Conservation (phyloP, 768 basidiomycete species). For the Serendipita vermifera region DNA sequence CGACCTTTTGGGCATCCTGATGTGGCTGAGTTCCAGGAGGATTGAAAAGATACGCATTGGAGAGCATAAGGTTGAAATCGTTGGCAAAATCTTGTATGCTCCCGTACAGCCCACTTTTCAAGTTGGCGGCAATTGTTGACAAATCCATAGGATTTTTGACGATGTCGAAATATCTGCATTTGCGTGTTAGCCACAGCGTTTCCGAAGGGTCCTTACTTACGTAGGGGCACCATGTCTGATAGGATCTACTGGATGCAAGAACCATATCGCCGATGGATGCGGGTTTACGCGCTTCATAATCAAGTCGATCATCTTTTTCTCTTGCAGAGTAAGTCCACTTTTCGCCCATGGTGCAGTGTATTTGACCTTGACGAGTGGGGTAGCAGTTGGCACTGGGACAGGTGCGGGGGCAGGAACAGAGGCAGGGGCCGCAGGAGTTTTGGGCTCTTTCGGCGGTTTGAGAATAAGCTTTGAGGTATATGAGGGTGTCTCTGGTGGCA, state of each 20-base stretch:
- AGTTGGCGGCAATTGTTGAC: conserved; percentile 72
- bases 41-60: conserved; percentile 83
- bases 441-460: too few species aligned
- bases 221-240: conserved; percentile 80
- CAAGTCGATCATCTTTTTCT: conserved; percentile 7
- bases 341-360: background rate
- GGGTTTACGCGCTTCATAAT: conserved; percentile 61
- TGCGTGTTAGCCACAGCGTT: background rate
- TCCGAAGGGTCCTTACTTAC: conserved; percentile 31
- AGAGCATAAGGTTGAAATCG: conserved; percentile 80
- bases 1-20: conserved; percentile 60
- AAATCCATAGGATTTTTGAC: conserved; percentile 94
- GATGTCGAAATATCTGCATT: conserved; percentile 68
- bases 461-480: conserved; percentile 6
- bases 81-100: conserved; percentile 70
- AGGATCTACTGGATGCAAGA: conserved; percentile 91
- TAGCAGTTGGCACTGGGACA: too few species aligned
- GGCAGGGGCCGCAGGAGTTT: background rate
- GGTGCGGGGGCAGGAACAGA: background rate
- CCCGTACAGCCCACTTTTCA: conserved; percentile 75
- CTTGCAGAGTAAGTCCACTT: background rate
- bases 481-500: too few species aligned
- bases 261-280: conserved; percentile 60
- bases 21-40: conserved; percentile 54
- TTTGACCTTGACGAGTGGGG: background rate